These are phyloP conservation scores for Berkeleyomyces basicola DNA, from an alignment of 2,329 filamentous ascomycete species.

Conservation along the genomic window DNA sequence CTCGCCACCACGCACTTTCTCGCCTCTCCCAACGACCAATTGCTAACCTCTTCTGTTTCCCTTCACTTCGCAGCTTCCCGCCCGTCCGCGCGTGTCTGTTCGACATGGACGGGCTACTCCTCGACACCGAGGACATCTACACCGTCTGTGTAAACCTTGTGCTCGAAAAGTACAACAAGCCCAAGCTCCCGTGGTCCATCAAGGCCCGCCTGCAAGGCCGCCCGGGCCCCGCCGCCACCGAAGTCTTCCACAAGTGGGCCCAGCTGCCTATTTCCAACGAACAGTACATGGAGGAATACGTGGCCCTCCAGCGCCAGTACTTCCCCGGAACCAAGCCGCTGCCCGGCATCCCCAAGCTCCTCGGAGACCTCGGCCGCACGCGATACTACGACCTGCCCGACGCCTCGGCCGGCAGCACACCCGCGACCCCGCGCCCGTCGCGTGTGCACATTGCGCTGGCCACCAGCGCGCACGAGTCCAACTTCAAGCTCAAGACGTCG, in stretches of 20 bases:
- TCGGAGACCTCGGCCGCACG: constrained; percentile 40
- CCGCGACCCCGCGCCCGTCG: constrained; percentile 16
- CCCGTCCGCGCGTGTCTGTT: constrained; percentile 84
- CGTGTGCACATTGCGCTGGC: constrained; percentile 69
- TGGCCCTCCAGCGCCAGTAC: constrained; percentile 47
- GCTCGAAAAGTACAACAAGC: constrained; percentile 56
- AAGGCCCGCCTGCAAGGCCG: constrained; percentile 68
- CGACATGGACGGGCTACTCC: constrained; percentile 94
- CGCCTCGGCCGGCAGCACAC: constrained; percentile 4
- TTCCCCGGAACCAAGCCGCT: constrained; percentile 65
- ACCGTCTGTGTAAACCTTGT: constrained; percentile 69
- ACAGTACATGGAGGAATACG: constrained; percentile 45
- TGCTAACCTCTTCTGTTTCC: background rate
- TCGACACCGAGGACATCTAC: constrained; percentile 86
- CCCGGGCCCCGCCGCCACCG: constrained; percentile 35
- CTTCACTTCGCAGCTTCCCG: constrained; percentile 40
- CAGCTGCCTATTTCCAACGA: constrained; percentile 59
- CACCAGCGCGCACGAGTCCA: constrained; percentile 55
- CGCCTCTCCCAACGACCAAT: background rate
- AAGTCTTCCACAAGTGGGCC: constrained; percentile 60
- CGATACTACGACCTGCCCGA: constrained; percentile 30
- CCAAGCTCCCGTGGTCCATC: constrained; percentile 74
- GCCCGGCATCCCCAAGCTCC: constrained; percentile 56
- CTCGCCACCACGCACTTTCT: constrained; percentile 19
- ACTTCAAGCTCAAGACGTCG: constrained; percentile 61